Evolutionary conservation across 2,329 filamentous ascomycete genomes (phyloP), one percentile per base, ranked within the genome.

Genomic region (Metarhizium rileyi): DNA sequence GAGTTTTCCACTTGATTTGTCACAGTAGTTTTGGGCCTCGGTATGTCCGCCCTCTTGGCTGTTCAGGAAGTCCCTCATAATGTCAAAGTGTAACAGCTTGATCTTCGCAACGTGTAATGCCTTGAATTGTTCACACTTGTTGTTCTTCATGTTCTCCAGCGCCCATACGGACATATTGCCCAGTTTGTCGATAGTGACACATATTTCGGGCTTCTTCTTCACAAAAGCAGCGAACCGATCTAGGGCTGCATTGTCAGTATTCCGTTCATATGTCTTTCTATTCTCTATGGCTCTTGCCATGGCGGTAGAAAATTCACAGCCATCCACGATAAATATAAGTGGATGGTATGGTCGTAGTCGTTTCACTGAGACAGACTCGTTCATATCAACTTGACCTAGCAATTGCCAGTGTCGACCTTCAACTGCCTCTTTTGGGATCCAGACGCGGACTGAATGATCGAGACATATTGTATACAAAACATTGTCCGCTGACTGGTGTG

Each of bases 81-180:
- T 72, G 35, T 74, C 70, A 35, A 83, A 70, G 48, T 76, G 69
- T 18, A 68, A 61, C 1, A 76, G 76, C 59, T 87, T 80, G 25
- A 90, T 78, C 60, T 94, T 87, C 1, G 88, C 82, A 57, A 96
- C 83, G 61, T 89, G 93, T 70, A 93, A 94, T n/a, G 91, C 79
- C 53, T 83, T 81, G 26, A 81, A 75, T 4, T 77, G 74, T 52
- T 79, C 80, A 56, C 79, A 80, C 28, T 75, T 72, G 60, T 84
- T 88, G 58, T 80, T 83, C 33, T 86, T 84, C 20, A 95, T 78
- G 60, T 91, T 90, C 64, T 97, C 90, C 50, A 98, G 70, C 0
- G 89, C 91, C 87, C 91, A 96, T 0, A 88, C 89, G 38, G 87
- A 90, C 85, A 97, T 88, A 56, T 84, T 83, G 1, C 91, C 91